These are phyloP conservation scores for Coprinellus aureogranulatus DNA, from an alignment of 768 basidiomycete species.

Conservation along the genomic window DNA sequence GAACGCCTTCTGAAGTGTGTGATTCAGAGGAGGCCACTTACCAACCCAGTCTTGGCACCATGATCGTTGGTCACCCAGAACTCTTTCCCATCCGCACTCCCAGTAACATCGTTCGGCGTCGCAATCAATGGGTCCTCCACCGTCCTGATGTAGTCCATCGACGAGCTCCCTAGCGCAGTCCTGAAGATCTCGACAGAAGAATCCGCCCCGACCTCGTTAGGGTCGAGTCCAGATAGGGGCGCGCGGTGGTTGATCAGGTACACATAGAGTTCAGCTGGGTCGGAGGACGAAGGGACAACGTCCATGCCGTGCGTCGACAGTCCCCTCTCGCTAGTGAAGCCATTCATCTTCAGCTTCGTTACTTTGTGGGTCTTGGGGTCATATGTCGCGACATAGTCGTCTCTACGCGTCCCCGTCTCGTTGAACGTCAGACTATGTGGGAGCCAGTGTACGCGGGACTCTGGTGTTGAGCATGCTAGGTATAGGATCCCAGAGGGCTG, in stretches of 20 bases:
- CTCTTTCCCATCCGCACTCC: slow-evolving; percentile 57
- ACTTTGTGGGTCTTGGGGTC: slow-evolving; percentile 45
- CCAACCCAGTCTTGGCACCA: slow-evolving; percentile 50
- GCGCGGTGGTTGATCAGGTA: slow-evolving; percentile 73
- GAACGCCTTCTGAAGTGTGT: background rate
- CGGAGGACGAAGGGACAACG: slow-evolving; percentile 50
- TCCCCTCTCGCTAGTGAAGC: slow-evolving; percentile 39
- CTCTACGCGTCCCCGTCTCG: slow-evolving; percentile 34
- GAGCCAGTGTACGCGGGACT: slow-evolving; percentile 49
- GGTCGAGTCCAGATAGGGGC: slow-evolving; percentile 35
- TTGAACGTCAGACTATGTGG: slow-evolving; percentile 41
- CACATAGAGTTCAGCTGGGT: slow-evolving; percentile 53
- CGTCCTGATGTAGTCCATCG: slow-evolving; percentile 55
- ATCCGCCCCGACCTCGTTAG: slow-evolving; percentile 57
- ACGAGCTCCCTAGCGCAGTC: slow-evolving; percentile 42
- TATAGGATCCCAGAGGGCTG: slow-evolving; percentile 55
- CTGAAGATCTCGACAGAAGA: slow-evolving; percentile 71
- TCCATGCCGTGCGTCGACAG: slow-evolving; percentile 69
- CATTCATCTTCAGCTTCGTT: slow-evolving; percentile 42
- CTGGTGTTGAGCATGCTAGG: slow-evolving; percentile 58
- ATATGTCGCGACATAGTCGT: slow-evolving; percentile 62
- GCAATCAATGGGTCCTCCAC: slow-evolving; percentile 52
- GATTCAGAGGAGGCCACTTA: slow-evolving; percentile 32
- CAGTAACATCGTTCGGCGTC: slow-evolving; percentile 74
- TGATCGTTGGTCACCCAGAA: slow-evolving; percentile 75